Evolutionary conservation across 495 filamentous ascomycete genomes (phyloP), one percentile per base, ranked within the genome.

Genomic region (Elaphomyces granulatus): DNA sequence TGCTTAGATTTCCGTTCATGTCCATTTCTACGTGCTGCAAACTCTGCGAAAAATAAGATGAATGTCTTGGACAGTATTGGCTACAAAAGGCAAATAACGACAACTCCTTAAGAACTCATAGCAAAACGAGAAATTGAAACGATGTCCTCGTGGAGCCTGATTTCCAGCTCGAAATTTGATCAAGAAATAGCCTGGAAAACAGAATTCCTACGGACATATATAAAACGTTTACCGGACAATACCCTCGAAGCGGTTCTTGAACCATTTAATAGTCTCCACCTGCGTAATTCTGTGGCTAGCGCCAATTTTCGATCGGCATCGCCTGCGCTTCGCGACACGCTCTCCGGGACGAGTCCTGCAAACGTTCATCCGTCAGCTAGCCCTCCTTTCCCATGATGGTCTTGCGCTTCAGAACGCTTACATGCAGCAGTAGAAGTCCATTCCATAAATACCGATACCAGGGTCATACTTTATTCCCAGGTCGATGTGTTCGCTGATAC

Each of bases 341-440:
- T 92, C 85, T 71, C 92, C 92, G 45, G 88, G 92, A 53, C 92
- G 86, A 73, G 85, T 81, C 78, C 78, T 82, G 42, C 44, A 41
- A 35, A 36, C 28, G 42, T 31, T 28, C 36, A 15, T 17, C 16
- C 32, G 45, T 60, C 45, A 64, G 50, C 57, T 38, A 26, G 10
- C 40, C 14, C 18, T 15, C 15, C 16, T 37, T 9, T 30, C n/a
- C n/a, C 12, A 33, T 10, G n/a, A 12, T 12, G 21, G 17, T 20
- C 20, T n/a, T 15, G 2, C 18, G 8, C 28, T 10, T 26, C 33
- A 17, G 35, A 34, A 47, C 54, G 68, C 75, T 70, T 55, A 80
- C 92, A 99, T 99, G 84, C 88, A 95, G 82, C 80, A 85, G 81
- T 94, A 99, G 77, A 99, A 99, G 75, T 99, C 92, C 92, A 99